A percentile compares a stretch with the other conserved stretches of the same genome.
Evolutionary conservation across 805 yeast species (phyloP).

Genomic region (Candida germanica): DNA sequence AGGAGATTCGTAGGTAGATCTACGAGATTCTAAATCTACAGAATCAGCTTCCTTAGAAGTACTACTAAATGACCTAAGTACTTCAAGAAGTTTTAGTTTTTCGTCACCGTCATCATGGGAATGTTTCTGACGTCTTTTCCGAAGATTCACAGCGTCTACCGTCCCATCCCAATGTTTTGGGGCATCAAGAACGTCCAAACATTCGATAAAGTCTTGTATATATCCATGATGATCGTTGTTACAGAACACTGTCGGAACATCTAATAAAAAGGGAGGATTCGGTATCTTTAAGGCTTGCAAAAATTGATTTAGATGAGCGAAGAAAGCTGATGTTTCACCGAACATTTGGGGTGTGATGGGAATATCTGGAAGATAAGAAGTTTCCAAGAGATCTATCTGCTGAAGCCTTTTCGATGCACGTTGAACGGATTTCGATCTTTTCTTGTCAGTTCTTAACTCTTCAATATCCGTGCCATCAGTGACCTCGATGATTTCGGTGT

Average conservation of each 20-base stretch:
- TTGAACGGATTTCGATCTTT: constrained; percentile 7
- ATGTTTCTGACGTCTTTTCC: neutral
- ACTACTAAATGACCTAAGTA: constrained; percentile 19
- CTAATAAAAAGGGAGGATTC: neutral
- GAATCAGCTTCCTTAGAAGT: neutral
- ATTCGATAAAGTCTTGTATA: constrained; percentile 7
- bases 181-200: constrained; percentile 5
- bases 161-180: neutral
- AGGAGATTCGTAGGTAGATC: neutral
- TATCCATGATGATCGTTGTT: neutral
- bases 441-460: too few relatives aligned
- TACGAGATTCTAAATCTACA: neutral
- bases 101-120: constrained; percentile 11
- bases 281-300: neutral
- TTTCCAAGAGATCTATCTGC: constrained; percentile 8
- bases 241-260: constrained; percentile 5
- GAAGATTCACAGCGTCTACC: constrained; percentile 1
- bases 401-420: constrained; percentile 15
- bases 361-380: constrained; percentile 7
- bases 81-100: constrained; percentile 31
- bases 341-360: constrained; percentile 9
- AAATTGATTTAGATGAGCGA: constrained; percentile 4
- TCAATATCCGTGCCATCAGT: too few relatives aligned
- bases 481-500: too few relatives aligned
- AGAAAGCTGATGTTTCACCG: constrained; percentile 10